Evolutionary conservation across 176 grass and related monocot species (phyloP).

Genomic region (Raddia distichophylla): DNA sequence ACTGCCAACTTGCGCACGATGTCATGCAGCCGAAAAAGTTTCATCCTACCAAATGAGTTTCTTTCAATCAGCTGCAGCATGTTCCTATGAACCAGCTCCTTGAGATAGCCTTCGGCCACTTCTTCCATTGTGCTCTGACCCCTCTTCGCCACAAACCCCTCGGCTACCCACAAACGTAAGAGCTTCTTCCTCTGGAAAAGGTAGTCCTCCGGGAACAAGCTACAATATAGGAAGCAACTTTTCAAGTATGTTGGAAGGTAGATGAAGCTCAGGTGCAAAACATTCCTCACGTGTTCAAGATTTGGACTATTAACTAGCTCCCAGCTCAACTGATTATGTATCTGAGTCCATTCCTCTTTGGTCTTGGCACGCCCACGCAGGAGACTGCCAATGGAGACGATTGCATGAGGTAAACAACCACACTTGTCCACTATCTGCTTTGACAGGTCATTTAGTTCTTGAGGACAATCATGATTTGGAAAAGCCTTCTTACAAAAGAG

Average conservation of each 20-base stretch:
- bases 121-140: conserved; percentile 21
- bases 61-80: conserved; percentile 25
- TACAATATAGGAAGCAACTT: conserved; percentile 1
- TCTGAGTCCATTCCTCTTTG: not conserved
- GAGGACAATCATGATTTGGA: not conserved
- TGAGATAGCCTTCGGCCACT: conserved; percentile 35
- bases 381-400: not conserved
- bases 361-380: not conserved
- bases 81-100: not conserved
- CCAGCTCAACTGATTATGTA: not conserved
- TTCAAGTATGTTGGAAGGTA: conserved; percentile 13
- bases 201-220: conserved; percentile 8
- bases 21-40: conserved; percentile 4
- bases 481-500: not conserved
- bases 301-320: not conserved
- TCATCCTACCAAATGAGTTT: conserved; percentile 19
- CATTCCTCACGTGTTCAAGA: not conserved
- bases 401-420: not conserved
- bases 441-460: not conserved
- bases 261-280: not conserved
- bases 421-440: not conserved
- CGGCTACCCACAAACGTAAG: conserved; percentile 32
- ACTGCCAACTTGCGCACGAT: conserved; percentile 15
- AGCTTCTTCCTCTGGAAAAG: not conserved
- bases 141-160: conserved; percentile 27